phyloP scores from a whole-genome alignment of 768 basidiomycete species.

The Candolleomyces eurysporus region DNA sequence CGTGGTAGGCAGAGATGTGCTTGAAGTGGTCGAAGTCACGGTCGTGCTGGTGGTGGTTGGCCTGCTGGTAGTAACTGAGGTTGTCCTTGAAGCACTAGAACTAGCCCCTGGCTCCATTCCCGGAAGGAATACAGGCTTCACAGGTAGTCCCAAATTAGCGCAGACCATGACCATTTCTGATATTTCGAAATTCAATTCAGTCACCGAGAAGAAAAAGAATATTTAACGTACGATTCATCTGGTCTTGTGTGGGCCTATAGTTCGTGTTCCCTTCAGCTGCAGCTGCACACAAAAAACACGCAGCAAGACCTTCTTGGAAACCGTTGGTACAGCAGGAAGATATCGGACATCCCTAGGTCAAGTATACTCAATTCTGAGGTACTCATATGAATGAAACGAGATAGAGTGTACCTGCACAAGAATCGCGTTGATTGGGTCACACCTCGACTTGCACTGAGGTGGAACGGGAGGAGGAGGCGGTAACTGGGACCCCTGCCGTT shows the following conservation, averaged over 20 bases:
- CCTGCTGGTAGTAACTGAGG: background rate
- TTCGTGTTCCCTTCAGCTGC: background rate
- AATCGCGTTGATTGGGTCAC: background rate
- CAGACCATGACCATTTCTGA: background rate
- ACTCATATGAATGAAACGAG: background rate
- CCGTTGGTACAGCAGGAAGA: background rate
- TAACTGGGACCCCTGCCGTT: background rate
- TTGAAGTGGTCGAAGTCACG: too few species aligned
- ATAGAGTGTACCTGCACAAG: background rate
- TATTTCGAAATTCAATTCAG: background rate
- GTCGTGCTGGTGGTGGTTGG: background rate
- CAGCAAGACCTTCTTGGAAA: background rate
- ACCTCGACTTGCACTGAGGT: background rate
- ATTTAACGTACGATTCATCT: background rate
- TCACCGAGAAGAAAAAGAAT: background rate
- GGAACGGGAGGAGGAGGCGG: background rate
- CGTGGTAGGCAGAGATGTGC: too few species aligned
- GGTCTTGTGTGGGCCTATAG: background rate
- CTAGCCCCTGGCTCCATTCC: background rate
- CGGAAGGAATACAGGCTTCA: background rate
- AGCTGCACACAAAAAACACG: background rate
- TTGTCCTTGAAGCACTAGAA: background rate
- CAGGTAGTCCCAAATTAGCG: background rate
- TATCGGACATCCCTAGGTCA: background rate
- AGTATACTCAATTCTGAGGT: too few species aligned